Evolutionary conservation across 1,139 yeast genomes (phyloP), one percentile per base, ranked within the genome.

Genomic region (Taphrina pruni): DNA sequence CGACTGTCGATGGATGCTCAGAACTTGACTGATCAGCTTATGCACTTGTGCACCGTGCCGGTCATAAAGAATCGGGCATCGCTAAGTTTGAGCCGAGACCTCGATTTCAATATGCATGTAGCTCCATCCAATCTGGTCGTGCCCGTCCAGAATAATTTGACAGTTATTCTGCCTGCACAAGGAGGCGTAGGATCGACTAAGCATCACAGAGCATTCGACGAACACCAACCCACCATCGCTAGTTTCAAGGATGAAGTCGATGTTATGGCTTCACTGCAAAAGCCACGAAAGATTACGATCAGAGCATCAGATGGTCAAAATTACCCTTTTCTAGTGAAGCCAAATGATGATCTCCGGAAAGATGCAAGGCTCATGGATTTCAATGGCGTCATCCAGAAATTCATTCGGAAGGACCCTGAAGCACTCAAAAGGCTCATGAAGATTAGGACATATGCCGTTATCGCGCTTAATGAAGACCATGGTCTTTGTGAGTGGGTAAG

Each of bases 401-500:
- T 94, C 51, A 80, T 95, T 68, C 79, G 82, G 35, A 82, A 84
- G 43, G 89, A 90, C 75, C 83, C 85, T 17, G 96, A 88, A 69
- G 88, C 97, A 0, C 83, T 88, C 61, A 87, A 88, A 72, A 81
- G 98, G 70, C 85, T 85, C 60, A 81, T 95, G 45, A 72, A 84
- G 2, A 91, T 95, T 70, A 84, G 87, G 1, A 88, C 96, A 12
- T 95, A 93, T 78, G 90, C 96, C 0, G 99, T 94, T 5, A 86
- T 92, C 12, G 97, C 98, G 0, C 78, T 95, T 69, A 87, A 91
- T 60, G 97, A 91, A 73, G 87, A 87, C 46, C 86, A 90, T 81
- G 99, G 99, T 45, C 84, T 95, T 6, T 89, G 95, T 72, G 99
- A 95, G 77, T 93, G 96, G 87, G 98, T 95, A 7, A 88, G 87